Conservation (phyloP, 2,329 filamentous ascomycete species). For the Aspergillus sp. region DNA sequence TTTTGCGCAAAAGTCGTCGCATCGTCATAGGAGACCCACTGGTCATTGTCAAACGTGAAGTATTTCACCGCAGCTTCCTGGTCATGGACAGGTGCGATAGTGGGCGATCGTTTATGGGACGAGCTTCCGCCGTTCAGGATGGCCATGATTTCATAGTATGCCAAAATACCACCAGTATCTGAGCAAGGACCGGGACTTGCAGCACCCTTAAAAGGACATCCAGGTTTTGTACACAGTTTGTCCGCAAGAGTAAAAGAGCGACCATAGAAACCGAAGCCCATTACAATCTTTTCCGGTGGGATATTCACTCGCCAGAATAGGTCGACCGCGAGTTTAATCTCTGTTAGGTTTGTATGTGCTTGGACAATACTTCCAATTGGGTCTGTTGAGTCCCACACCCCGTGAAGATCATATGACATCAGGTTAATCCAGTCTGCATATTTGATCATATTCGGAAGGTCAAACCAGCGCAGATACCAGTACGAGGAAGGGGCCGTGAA, state of each 20-base stretch:
- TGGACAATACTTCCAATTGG: conserved; percentile 19
- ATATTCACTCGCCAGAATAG: conserved; percentile 7
- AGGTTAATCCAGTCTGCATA: conserved; percentile 26
- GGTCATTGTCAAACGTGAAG: conserved; percentile 6
- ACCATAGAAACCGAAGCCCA: conserved; percentile 11
- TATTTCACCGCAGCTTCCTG: conserved; percentile 16
- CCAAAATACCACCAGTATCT: conserved; percentile 5
- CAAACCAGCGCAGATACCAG: conserved; percentile 33
- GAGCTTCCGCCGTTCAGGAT: neutral
- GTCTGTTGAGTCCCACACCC: conserved; percentile 22
- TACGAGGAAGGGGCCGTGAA: too few species aligned
- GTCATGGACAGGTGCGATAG: conserved; percentile 4
- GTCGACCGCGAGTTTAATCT: neutral
- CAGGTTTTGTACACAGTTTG: neutral
- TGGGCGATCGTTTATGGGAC: neutral
- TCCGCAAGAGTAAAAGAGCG: conserved; percentile 6
- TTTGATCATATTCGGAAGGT: conserved; percentile 18
- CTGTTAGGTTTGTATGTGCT: conserved; percentile 23
- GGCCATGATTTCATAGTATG: conserved; percentile 11
- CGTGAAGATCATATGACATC: conserved; percentile 32
- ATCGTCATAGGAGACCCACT: conserved; percentile 21
- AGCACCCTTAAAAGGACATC: conserved; percentile 8
- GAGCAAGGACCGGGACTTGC: neutral
- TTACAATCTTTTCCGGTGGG: neutral
- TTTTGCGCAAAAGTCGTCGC: conserved; percentile 14